Evolutionary conservation across 2,329 filamentous ascomycete genomes (phyloP).

Genomic region (Neonectria magnoliae): DNA sequence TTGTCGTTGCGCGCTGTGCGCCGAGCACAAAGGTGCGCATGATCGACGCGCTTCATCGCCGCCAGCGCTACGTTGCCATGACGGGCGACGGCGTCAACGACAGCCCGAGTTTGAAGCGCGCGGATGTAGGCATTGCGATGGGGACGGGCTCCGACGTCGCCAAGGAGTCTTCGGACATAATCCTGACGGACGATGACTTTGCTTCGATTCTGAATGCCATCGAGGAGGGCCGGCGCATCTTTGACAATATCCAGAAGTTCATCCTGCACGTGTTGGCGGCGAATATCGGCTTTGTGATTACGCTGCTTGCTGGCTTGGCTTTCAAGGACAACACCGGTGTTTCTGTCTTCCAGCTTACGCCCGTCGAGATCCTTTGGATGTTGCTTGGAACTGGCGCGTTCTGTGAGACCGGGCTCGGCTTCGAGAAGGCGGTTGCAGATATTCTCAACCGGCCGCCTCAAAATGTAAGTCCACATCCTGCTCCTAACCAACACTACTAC

Average conservation of each 20-base stretch:
- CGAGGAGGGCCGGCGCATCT: slow-evolving; percentile 73
- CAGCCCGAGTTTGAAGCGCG: slow-evolving; percentile 71
- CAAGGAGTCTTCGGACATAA: slow-evolving; percentile 71
- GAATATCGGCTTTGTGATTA: slow-evolving; percentile 74
- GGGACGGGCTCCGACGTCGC: slow-evolving; percentile 74
- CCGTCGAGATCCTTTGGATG: slow-evolving; percentile 79
- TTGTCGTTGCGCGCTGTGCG: slow-evolving; percentile 75
- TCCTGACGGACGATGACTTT: slow-evolving; percentile 76
- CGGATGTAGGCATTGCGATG: slow-evolving; percentile 79
- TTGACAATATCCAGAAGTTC: slow-evolving; percentile 78
- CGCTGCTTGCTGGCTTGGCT: slow-evolving; percentile 72
- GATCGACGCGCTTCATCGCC: slow-evolving; percentile 78
- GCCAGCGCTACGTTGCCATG: slow-evolving; percentile 71
- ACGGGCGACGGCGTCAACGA: slow-evolving; percentile 78
- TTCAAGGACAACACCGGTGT: slow-evolving; percentile 73
- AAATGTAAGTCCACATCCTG: slow-evolving; percentile 10
- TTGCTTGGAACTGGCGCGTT: slow-evolving; percentile 78
- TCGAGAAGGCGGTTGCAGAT: slow-evolving; percentile 73
- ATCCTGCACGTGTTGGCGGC: slow-evolving; percentile 72
- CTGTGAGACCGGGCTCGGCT: slow-evolving; percentile 77
- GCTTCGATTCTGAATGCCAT: slow-evolving; percentile 56
- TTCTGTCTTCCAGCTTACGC: slow-evolving; percentile 76
- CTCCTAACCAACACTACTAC: background rate
- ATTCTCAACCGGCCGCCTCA: slow-evolving; percentile 72
- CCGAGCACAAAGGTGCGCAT: slow-evolving; percentile 78